phyloP scores from a whole-genome alignment of 2,329 filamentous ascomycete genomes.

The Alternaria brassicicola region DNA sequence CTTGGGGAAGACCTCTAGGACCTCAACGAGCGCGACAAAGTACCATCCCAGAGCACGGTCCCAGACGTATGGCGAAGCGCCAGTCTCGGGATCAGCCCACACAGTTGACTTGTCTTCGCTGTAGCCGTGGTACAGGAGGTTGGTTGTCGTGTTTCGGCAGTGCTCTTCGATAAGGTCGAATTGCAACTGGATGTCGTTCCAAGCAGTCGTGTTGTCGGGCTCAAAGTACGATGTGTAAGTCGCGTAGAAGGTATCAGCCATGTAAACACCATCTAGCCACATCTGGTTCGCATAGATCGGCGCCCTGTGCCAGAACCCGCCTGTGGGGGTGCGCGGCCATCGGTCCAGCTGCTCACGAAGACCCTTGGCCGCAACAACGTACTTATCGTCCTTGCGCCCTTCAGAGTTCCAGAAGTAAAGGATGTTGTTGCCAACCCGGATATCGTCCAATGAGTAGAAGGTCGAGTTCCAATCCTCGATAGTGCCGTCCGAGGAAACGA shows the following conservation, averaged over 20 bases:
- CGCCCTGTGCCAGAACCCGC: slow-evolving; percentile 62
- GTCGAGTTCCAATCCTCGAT: slow-evolving; percentile 55
- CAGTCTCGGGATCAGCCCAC: slow-evolving; percentile 46
- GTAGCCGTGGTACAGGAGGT: slow-evolving; percentile 46
- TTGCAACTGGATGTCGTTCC: slow-evolving; percentile 51
- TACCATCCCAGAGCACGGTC: slow-evolving; percentile 49
- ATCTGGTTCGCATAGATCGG: slow-evolving; percentile 60
- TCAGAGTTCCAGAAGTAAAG: slow-evolving; percentile 57
- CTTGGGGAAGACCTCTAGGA: slow-evolving; percentile 55
- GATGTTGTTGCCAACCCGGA: slow-evolving; percentile 61
- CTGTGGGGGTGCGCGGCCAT: slow-evolving; percentile 57
- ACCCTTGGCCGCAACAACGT: slow-evolving; percentile 56
- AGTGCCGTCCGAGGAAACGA: slow-evolving; percentile 58
- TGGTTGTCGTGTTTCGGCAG: slow-evolving; percentile 41
- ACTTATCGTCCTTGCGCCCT: slow-evolving; percentile 52
- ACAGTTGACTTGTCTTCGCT: slow-evolving; percentile 43
- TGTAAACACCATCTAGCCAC: slow-evolving; percentile 63
- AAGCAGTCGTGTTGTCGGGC: slow-evolving; percentile 49
- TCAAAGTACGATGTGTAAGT: slow-evolving; percentile 50
- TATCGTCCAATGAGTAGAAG: slow-evolving; percentile 57
- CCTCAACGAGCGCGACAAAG: slow-evolving; percentile 53
- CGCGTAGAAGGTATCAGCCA: slow-evolving; percentile 50
- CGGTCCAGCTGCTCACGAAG: slow-evolving; percentile 56
- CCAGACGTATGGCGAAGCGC: slow-evolving; percentile 47
- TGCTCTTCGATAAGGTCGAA: slow-evolving; percentile 47